A percentile compares a stretch with the other conserved stretches of the same genome.
These are phyloP conservation scores for Halenospora varia DNA, from an alignment of 495 filamentous ascomycete genomes.

Conservation along the genomic window DNA sequence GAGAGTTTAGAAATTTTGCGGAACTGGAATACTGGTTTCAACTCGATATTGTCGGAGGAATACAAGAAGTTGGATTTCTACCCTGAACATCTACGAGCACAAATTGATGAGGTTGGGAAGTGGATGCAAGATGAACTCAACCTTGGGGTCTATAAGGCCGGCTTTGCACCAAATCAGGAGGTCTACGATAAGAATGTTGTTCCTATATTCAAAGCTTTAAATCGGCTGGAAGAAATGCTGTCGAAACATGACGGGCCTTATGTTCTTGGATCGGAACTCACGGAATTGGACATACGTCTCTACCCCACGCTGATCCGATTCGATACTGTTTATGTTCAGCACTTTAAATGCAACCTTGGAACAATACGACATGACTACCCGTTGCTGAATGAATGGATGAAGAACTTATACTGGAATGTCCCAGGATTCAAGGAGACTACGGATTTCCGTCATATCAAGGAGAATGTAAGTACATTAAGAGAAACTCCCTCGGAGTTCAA, in stretches of 20 bases:
- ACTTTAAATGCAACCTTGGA: constrained; percentile 87
- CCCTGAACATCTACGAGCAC: constrained; percentile 48
- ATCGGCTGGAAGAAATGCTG: constrained; percentile 66
- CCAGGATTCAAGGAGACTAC: constrained; percentile 61
- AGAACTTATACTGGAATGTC: constrained; percentile 65
- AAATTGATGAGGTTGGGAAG: constrained; percentile 73
- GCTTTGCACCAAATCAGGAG: constrained; percentile 57
- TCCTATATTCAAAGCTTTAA: constrained; percentile 67
- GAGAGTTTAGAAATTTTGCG: constrained; percentile 71
- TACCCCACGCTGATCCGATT: constrained; percentile 79
- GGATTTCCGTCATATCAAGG: constrained; percentile 58
- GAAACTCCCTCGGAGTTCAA: too few species aligned
- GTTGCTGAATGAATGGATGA: constrained; percentile 61
- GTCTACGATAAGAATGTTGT: constrained; percentile 70
- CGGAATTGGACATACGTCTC: constrained; percentile 78
- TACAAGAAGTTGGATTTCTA: constrained; percentile 57
- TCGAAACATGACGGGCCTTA: constrained; percentile 50
- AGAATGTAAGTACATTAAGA: constrained; percentile 46
- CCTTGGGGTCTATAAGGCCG: constrained; percentile 71
- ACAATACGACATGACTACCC: constrained; percentile 80
- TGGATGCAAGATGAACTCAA: constrained; percentile 87
- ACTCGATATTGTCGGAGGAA: constrained; percentile 62
- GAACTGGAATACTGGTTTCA: constrained; percentile 66
- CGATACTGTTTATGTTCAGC: constrained; percentile 84
- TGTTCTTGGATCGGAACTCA: constrained; percentile 63